Conservation (phyloP, 2,329 filamentous ascomycete species). For the Fusarium secorum region DNA sequence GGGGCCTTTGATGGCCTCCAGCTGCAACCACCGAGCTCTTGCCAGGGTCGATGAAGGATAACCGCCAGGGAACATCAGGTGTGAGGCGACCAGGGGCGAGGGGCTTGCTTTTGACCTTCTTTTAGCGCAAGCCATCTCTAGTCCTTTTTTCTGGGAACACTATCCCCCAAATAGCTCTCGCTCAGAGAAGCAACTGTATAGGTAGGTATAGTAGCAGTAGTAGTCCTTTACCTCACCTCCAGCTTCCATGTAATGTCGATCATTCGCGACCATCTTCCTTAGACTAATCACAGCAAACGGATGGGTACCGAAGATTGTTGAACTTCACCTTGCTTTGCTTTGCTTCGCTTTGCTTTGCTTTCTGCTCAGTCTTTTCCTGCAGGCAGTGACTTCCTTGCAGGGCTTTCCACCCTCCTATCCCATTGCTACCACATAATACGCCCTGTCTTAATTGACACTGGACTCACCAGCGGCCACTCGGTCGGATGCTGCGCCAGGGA, state of each 20-base stretch:
- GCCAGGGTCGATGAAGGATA: conserved; percentile 14
- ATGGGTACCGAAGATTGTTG: conserved; percentile 1
- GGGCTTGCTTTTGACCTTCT: conserved; percentile 16
- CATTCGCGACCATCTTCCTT: background rate
- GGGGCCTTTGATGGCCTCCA: conserved; percentile 5
- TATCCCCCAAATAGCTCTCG: conserved; percentile 12
- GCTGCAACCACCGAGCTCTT: conserved; percentile 17
- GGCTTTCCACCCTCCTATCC: conserved; percentile 9
- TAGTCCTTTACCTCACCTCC: conserved; percentile 18
- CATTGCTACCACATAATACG: background rate
- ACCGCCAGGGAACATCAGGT: conserved; percentile 18
- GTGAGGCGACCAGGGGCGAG: conserved; percentile 5
- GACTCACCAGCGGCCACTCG: background rate
- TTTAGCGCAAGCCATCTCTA: conserved; percentile 19
- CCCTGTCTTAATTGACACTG: conserved; percentile 3
- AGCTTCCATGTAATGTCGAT: conserved; percentile 27
- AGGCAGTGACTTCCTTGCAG: conserved; percentile 1
- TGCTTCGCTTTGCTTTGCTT: background rate
- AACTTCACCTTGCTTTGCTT: conserved; percentile 14
- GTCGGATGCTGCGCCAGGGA: background rate
- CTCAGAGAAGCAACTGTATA: background rate
- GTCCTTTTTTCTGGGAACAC: background rate
- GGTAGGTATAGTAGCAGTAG: background rate
- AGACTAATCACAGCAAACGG: background rate
- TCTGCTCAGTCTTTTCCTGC: conserved; percentile 5